A percentile compares a stretch with the other conserved stretches of the same genome.
Evolutionary conservation across 2,329 filamentous ascomycete species (phyloP).

Genomic region (Xylaria sp.): DNA sequence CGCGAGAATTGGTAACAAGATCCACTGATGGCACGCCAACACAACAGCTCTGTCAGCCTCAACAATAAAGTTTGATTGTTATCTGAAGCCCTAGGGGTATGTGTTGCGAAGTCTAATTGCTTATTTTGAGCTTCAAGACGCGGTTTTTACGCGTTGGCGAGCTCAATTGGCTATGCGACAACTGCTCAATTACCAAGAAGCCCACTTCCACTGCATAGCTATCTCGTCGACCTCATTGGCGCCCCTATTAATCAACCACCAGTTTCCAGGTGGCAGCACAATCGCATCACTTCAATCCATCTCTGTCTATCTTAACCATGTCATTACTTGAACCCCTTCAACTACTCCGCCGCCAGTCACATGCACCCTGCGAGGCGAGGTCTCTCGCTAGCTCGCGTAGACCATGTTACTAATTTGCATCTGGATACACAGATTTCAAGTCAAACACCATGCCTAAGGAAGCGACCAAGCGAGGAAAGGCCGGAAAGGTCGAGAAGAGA

Average conservation of each 20-base stretch:
- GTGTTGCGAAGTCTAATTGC: conserved; percentile 44
- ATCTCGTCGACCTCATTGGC: conserved; percentile 28
- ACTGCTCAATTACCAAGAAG: conserved; percentile 39
- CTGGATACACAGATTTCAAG: conserved; percentile 43
- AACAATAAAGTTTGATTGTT: conserved; percentile 43
- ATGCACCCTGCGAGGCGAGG: background rate
- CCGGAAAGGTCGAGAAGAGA: conserved; percentile 65
- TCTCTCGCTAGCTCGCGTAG: background rate
- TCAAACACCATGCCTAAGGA: conserved; percentile 68
- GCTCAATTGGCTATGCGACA: conserved; percentile 57
- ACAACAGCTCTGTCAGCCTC: conserved; percentile 50
- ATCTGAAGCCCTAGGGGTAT: conserved; percentile 51
- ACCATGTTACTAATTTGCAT: conserved; percentile 15
- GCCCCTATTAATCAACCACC: background rate
- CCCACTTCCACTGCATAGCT: conserved; percentile 22
- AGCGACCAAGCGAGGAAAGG: conserved; percentile 63
- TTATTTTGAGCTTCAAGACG: conserved; percentile 53
- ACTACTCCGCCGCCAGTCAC: background rate
- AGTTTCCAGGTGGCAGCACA: background rate
- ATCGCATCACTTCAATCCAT: background rate
- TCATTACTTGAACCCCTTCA: too few relatives aligned
- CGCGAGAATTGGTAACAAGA: conserved; percentile 31
- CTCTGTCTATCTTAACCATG: background rate
- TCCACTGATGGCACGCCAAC: conserved; percentile 46
- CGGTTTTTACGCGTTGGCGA: conserved; percentile 48